Evolutionary conservation across 2,329 filamentous ascomycete genomes (phyloP).

Genomic region (Neospermospora avenae): DNA sequence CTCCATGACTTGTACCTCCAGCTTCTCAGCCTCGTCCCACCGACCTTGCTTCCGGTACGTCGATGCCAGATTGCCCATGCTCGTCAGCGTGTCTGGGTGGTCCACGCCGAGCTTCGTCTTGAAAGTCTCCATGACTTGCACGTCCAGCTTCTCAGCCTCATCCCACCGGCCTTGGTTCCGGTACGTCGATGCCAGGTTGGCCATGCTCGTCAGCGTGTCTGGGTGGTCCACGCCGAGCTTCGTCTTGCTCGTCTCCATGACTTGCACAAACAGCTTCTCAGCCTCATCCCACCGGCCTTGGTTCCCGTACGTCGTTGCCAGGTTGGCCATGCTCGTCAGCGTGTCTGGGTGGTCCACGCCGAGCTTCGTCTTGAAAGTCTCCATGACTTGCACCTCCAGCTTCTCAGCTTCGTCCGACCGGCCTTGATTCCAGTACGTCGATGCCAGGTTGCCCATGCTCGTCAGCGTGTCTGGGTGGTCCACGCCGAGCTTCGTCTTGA

Average conservation of each 20-base stretch:
- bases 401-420: constrained; percentile 9
- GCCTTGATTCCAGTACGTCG: constrained; percentile 5
- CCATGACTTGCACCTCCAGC: background rate
- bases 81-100: constrained; percentile 1
- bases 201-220: constrained; percentile 3
- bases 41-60: too few relatives aligned
- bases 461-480: too few relatives aligned
- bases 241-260: constrained; percentile 8
- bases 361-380: constrained; percentile 3
- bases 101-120: constrained; percentile 4
- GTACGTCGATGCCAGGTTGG: constrained; percentile 1
- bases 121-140: background rate
- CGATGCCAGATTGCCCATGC: background rate
- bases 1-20: background rate
- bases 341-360: constrained; percentile 1
- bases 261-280: constrained; percentile 6
- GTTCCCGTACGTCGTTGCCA: background rate
- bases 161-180: background rate
- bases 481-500: too few relatives aligned
- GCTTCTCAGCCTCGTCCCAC: background rate
- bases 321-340: constrained; percentile 10
- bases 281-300: constrained; percentile 3
- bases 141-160: constrained; percentile 3
- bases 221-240: constrained; percentile 4
- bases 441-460: constrained; percentile 11